Conservation (phyloP, 2,329 filamentous ascomycete genomes). For the Aspergillus versicolor region DNA sequence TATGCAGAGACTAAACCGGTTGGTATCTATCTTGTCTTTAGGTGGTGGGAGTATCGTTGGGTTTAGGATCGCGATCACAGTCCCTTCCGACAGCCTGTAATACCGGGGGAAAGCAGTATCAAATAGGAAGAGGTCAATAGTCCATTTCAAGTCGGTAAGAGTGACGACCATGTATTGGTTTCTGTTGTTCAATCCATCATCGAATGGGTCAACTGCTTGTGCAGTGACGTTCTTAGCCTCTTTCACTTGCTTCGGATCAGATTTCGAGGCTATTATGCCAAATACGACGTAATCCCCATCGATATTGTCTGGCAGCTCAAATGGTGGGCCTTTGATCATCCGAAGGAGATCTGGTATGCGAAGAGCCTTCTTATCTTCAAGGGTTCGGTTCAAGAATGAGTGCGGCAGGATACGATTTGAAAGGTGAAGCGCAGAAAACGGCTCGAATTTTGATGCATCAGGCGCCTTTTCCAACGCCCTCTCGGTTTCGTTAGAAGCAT, state of each 20-base stretch:
- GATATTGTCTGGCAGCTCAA: slow-evolving; percentile 71
- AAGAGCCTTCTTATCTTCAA: slow-evolving; percentile 75
- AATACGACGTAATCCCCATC: slow-evolving; percentile 90
- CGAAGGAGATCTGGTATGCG: slow-evolving; percentile 77
- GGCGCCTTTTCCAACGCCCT: slow-evolving; percentile 28
- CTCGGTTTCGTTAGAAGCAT: slow-evolving; percentile 19
- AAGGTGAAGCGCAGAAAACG: slow-evolving; percentile 82
- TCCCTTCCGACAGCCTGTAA: slow-evolving; percentile 92
- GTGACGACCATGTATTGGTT: slow-evolving; percentile 93
- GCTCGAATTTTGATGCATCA: slow-evolving; percentile 70
- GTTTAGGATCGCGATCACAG: slow-evolving; percentile 87
- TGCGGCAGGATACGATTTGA: slow-evolving; percentile 82
- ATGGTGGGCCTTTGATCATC: slow-evolving; percentile 78
- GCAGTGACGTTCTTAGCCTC: slow-evolving; percentile 38
- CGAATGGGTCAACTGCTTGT: slow-evolving; percentile 47
- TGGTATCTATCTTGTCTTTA: slow-evolving; percentile 70
- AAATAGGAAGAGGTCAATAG: slow-evolving; percentile 90
- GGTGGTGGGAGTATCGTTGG: slow-evolving; percentile 87
- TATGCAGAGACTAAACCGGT: slow-evolving; percentile 80
- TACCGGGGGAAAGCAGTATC: slow-evolving; percentile 86
- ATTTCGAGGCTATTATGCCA: slow-evolving; percentile 84
- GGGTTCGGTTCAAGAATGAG: slow-evolving; percentile 71
- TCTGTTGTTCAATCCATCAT: slow-evolving; percentile 55
- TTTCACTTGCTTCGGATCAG: slow-evolving; percentile 68
- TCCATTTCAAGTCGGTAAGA: slow-evolving; percentile 84